Percentiles rank a stretch among this genome's conserved stretches.
phyloP scores from a whole-genome alignment of 495 filamentous ascomycete genomes.

The Cudoniella acicularis region DNA sequence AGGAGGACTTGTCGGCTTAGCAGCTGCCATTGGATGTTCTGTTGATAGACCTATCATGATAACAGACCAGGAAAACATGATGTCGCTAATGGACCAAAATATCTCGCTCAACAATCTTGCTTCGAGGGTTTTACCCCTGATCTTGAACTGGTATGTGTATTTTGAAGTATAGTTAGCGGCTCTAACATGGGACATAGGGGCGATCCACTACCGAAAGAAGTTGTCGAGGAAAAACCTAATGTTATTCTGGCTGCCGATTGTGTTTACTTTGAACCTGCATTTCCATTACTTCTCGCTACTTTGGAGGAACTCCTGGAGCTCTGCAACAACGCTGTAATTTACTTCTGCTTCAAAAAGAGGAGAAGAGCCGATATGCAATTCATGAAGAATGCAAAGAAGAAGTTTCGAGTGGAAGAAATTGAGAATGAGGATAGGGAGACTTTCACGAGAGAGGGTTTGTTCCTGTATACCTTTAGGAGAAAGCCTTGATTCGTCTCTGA shows the following conservation, averaged over 20 bases:
- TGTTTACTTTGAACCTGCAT: slow-evolving; percentile 95
- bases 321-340: slow-evolving; percentile 60
- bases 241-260: slow-evolving; percentile 91
- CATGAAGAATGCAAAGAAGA: slow-evolving; percentile 62
- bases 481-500: slow-evolving; percentile 37
- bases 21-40: slow-evolving; percentile 56
- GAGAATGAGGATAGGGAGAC: slow-evolving; percentile 55
- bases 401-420: slow-evolving; percentile 60
- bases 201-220: slow-evolving; percentile 46
- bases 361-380: slow-evolving; percentile 72
- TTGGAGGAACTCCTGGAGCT: slow-evolving; percentile 56
- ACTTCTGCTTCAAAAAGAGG: slow-evolving; percentile 94
- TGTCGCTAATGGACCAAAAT: slow-evolving; percentile 77
- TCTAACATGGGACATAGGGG: slow-evolving; percentile 39
- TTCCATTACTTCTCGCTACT: slow-evolving; percentile 81
- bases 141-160: slow-evolving; percentile 71
- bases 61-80: slow-evolving; percentile 85
- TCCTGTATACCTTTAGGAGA: slow-evolving; percentile 52
- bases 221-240: slow-evolving; percentile 53
- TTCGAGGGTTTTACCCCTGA: slow-evolving; percentile 50
- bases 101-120: slow-evolving; percentile 71
- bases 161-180: background rate
- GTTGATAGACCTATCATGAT: slow-evolving; percentile 57
- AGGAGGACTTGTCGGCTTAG: slow-evolving; percentile 79
- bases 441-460: slow-evolving; percentile 60